Conservation (phyloP, 2,329 filamentous ascomycete species). For the Xylaria sp. region DNA sequence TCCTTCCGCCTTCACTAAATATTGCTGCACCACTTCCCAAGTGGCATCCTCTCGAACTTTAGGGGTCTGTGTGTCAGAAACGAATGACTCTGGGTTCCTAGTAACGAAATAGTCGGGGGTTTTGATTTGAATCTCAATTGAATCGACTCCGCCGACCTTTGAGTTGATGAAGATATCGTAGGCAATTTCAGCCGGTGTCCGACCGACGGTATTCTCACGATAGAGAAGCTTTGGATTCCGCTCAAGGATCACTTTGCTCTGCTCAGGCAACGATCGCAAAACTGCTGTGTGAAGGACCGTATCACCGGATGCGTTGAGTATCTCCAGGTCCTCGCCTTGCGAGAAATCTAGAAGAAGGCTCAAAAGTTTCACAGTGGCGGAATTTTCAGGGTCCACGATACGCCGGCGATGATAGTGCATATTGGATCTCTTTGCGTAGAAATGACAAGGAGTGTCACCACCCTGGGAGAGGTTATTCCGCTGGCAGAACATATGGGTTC, state of each 20-base stretch:
- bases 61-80: neutral
- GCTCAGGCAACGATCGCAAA: slow-evolving; percentile 50
- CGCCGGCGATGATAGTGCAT: slow-evolving; percentile 12
- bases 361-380: slow-evolving; percentile 56
- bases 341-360: slow-evolving; percentile 65
- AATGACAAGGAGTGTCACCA: slow-evolving; percentile 72
- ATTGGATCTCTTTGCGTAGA: slow-evolving; percentile 59
- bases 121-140: slow-evolving; percentile 10
- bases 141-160: slow-evolving; percentile 48
- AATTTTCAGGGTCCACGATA: slow-evolving; percentile 39
- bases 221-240: slow-evolving; percentile 69
- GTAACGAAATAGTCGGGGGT: slow-evolving; percentile 15
- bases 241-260: slow-evolving; percentile 62
- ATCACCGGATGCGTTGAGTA: slow-evolving; percentile 73
- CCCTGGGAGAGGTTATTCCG: slow-evolving; percentile 63
- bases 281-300: slow-evolving; percentile 71
- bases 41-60: slow-evolving; percentile 40
- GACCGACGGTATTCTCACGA: slow-evolving; percentile 80
- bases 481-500: slow-evolving; percentile 68
- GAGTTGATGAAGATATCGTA: slow-evolving; percentile 63
- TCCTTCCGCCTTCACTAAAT: slow-evolving; percentile 45
- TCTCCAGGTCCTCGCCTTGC: slow-evolving; percentile 64
- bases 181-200: slow-evolving; percentile 76
- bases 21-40: slow-evolving; percentile 44
- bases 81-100: slow-evolving; percentile 32